Evolutionary conservation across 1,284 basidiomycete species (phyloP).

Genomic region (Cutaneotrichosporon sp.): DNA sequence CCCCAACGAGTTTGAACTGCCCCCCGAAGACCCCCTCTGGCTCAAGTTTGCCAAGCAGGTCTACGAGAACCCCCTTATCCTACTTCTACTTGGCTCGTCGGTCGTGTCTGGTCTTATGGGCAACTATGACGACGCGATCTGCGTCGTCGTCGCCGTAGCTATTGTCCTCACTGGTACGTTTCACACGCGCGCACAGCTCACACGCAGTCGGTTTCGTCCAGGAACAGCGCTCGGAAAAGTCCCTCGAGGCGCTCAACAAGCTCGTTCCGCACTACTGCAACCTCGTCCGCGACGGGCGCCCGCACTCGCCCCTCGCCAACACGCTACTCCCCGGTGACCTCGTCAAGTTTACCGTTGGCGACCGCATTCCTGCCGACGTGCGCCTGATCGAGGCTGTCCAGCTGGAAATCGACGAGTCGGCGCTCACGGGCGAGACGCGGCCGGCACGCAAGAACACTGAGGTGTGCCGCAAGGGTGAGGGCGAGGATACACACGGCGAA

Average conservation of each 20-base stretch:
- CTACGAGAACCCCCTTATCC: constrained; percentile 86
- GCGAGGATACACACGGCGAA: constrained; percentile 50
- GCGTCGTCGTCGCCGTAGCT: constrained; percentile 85
- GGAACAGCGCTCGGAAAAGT: constrained; percentile 90
- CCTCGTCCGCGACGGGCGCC: constrained; percentile 72
- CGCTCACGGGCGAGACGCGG: constrained; percentile 87
- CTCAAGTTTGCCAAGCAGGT: constrained; percentile 84
- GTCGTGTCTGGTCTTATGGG: constrained; percentile 83
- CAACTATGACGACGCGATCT: constrained; percentile 87
- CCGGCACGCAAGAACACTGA: constrained; percentile 66
- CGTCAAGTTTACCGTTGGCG: constrained; percentile 77
- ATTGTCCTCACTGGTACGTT: constrained; percentile 80
- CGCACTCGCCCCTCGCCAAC: constrained; percentile 79
- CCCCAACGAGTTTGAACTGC: constrained; percentile 92
- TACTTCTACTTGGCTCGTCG: constrained; percentile 82
- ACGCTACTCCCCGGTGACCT: constrained; percentile 93
- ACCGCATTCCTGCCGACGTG: constrained; percentile 89
- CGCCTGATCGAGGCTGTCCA: constrained; percentile 72
- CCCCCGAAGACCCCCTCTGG: constrained; percentile 67
- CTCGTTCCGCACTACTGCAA: constrained; percentile 95
- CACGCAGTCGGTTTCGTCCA: constrained; percentile 84
- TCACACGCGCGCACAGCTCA: constrained; percentile 2
- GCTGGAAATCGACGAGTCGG: constrained; percentile 91
- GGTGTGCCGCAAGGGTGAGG: constrained; percentile 50
- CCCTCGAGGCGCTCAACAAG: constrained; percentile 89